Base-by-base conservation (phyloP, 805 yeast genomes). In the fission yeast (Schizosaccharomyces pombe) region DNA sequence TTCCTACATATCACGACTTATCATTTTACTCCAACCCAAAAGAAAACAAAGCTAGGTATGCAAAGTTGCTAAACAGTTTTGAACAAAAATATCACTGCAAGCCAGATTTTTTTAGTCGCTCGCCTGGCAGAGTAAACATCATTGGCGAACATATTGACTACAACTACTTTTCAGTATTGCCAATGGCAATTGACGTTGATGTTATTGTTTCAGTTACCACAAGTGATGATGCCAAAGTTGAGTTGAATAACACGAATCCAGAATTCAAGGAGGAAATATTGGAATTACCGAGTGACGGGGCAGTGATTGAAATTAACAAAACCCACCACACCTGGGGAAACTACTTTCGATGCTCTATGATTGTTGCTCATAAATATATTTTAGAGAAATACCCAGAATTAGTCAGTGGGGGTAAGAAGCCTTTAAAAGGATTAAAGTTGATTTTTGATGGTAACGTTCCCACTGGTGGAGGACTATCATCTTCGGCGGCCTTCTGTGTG, bases 101-200 rank as follows among this genome's bases (percentile, higher is more conserved):
- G 6, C 31, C 49, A 6, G 26, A 6, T 26, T 43, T 43, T 26
- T n/a, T 43, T 16, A 22, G 49, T 24, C 69, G 85, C 53, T 75
- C 82, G 14, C 86, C 87, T n/a, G 86, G 86, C 32, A 68, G 87
- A 60, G 86, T 80, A 54, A 80, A 80, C 63, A 67, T 80, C 56
- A 78, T 80, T 55, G 86, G 87, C 37, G 86, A 80, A 59, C 87
- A 80, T 62, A 76, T 80, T 55, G 86, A 80, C 65, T 80, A 80
- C 63, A 74, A 76, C 58, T 72, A 74, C 60, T 80, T 77, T 62
- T 72, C 83, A 5, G 82, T 78, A 9, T 70, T 80, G 59, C 86
- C 86, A 16, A 76, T 80, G 79, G 85, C 87, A 2, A 75, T 80
- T 37, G 80, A 77, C 49, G 72, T 68, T 22, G 84, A 79, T 60